phyloP scores from a whole-genome alignment of 176 grass and related monocot species.

The Coix lacrymajobi region DNA sequence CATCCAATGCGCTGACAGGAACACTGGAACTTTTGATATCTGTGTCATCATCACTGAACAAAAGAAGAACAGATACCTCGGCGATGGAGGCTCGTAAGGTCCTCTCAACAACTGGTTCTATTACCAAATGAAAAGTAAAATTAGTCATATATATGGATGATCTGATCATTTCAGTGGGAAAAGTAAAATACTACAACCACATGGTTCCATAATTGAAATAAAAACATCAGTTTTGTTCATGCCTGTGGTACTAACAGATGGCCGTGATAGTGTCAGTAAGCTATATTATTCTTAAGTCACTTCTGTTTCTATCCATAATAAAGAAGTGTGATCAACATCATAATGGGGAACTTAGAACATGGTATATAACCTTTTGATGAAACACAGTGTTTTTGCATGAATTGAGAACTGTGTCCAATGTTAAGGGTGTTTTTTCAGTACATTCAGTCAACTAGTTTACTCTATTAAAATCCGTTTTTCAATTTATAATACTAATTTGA shows the following conservation, averaged over 20 bases:
- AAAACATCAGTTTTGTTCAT: background rate
- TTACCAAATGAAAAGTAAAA: constrained; percentile 39
- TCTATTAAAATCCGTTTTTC: background rate
- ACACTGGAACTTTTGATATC: constrained; percentile 17
- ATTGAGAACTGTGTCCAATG: background rate
- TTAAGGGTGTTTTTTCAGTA: background rate
- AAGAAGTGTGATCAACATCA: background rate
- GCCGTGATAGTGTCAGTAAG: background rate
- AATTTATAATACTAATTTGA: background rate
- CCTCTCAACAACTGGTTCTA: constrained; percentile 78
- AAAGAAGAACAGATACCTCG: constrained; percentile 79
- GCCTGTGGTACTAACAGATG: constrained; percentile 4
- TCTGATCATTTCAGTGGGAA: background rate
- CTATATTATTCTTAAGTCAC: background rate
- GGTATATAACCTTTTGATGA: background rate
- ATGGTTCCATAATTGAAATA: constrained; percentile 8
- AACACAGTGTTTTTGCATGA: background rate
- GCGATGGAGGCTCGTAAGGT: constrained; percentile 53
- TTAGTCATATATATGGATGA: constrained; percentile 21
- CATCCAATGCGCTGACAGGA: constrained; percentile 17
- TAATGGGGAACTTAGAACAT: background rate
- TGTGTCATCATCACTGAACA: constrained; percentile 45
- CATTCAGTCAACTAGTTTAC: background rate
- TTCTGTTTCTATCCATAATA: background rate
- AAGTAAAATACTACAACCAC: background rate